These are phyloP conservation scores for Corinectria fuckeliana DNA, from an alignment of 2,329 filamentous ascomycete species.

Conservation along the genomic window DNA sequence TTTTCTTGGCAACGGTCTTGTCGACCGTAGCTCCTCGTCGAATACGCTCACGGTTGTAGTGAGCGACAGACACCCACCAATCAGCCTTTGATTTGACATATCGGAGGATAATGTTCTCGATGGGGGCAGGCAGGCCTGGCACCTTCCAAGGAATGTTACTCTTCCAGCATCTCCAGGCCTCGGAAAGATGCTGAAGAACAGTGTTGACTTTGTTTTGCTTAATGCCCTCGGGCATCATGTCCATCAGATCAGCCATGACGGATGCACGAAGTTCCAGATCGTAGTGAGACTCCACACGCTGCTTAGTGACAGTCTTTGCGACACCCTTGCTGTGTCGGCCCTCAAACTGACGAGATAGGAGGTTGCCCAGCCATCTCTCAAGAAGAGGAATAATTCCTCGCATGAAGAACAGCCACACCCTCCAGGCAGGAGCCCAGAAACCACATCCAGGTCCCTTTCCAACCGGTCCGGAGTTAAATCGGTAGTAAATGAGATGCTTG, in stretches of 20 bases:
- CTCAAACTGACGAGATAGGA: conserved; percentile 96
- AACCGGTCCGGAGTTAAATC: conserved; percentile 95
- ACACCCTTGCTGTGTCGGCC: conserved; percentile 98
- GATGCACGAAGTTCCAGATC: conserved; percentile 96
- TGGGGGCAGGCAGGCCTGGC: conserved; percentile 91
- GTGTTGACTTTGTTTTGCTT: conserved; percentile 99
- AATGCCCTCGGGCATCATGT: conserved; percentile 99
- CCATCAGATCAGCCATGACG: conserved; percentile 98
- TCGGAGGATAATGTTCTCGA: conserved; percentile 97
- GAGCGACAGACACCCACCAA: conserved; percentile 99
- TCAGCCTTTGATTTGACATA: conserved; percentile 99
- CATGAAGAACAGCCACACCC: conserved; percentile 99
- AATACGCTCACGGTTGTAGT: conserved; percentile 98
- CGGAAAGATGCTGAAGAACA: conserved; percentile 93
- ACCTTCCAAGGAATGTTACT: conserved; percentile 99
- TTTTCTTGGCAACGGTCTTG: conserved; percentile 99
- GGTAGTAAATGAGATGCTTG: conserved; percentile 99
- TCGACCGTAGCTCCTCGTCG: conserved; percentile 95
- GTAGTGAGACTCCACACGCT: conserved; percentile 98
- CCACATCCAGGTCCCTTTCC: conserved; percentile 97
- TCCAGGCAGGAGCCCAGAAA: conserved; percentile 98
- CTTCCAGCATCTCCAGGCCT: conserved; percentile 99
- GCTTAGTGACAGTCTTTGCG: conserved; percentile 98
- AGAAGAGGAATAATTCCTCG: conserved; percentile 95
- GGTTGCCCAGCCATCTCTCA: conserved; percentile 95